Percentiles rank a stretch among this genome's conserved stretches.
Evolutionary conservation across 1,139 yeast species (phyloP).

Genomic region (Meyerozyma smithsonii): DNA sequence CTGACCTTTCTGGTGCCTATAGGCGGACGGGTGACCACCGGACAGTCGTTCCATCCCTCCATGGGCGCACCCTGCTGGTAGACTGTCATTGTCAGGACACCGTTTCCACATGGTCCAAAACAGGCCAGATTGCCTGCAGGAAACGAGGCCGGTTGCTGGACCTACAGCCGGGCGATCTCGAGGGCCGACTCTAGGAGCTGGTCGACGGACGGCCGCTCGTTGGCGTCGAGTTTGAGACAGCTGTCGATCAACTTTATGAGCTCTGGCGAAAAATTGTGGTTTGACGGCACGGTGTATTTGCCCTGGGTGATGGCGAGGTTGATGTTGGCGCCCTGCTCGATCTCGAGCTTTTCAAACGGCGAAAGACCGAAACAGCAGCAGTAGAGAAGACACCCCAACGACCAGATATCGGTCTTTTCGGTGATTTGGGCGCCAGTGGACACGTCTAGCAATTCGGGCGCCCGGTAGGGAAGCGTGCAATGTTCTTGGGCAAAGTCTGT

Average conservation of each 20-base stretch:
- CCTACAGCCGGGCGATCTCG: background rate
- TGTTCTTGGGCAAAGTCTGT: constrained; percentile 84
- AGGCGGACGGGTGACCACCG: constrained; percentile 13
- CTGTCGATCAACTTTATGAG: constrained; percentile 50
- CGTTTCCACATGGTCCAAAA: background rate
- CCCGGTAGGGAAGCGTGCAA: constrained; percentile 82
- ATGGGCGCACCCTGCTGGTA: constrained; percentile 37
- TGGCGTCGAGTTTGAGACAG: constrained; percentile 61
- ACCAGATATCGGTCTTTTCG: constrained; percentile 85
- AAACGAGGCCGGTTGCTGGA: too few species aligned
- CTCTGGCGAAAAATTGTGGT: constrained; percentile 48
- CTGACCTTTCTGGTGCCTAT: background rate
- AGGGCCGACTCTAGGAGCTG: constrained; percentile 49
- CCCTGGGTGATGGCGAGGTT: constrained; percentile 74
- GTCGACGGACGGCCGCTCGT: constrained; percentile 58
- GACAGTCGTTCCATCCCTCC: constrained; percentile 49
- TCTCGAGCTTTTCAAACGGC: constrained; percentile 83
- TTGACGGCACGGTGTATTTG: constrained; percentile 57
- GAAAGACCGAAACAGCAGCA: constrained; percentile 73
- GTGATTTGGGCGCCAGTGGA: constrained; percentile 58
- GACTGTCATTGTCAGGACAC: constrained; percentile 29
- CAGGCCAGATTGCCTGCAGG: too few species aligned
- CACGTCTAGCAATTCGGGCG: constrained; percentile 85
- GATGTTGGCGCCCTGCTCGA: constrained; percentile 77
- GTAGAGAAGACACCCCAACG: constrained; percentile 79